phyloP scores from a whole-genome alignment of 257 asterid species.

The Eustoma russellianum region DNA sequence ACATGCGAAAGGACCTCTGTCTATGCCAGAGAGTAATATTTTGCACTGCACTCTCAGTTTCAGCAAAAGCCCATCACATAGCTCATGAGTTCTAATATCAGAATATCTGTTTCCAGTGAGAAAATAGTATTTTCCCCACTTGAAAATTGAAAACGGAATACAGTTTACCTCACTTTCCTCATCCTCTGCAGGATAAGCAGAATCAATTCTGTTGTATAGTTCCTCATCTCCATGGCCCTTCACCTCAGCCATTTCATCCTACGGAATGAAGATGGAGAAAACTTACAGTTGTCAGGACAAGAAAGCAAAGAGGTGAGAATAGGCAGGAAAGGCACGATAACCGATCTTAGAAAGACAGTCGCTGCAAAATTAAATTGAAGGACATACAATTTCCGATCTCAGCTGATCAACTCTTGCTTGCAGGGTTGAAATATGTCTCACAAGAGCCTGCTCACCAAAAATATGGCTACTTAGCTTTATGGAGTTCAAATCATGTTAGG shows the following conservation, averaged over 20 bases:
- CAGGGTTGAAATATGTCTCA: conserved; percentile 50
- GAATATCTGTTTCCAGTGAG: background rate
- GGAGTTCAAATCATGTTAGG: no score
- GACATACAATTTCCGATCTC: conserved; percentile 60
- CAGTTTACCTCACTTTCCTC: conserved; percentile 72
- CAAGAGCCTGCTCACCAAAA: conserved; percentile 48
- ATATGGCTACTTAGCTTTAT: background rate
- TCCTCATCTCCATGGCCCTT: conserved; percentile 50
- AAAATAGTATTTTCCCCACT: background rate
- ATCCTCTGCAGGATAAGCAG: conserved; percentile 60
- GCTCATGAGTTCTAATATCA: no score
- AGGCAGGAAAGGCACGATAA: background rate
- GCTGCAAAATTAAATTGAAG: conserved; percentile 6
- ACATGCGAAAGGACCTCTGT: background rate
- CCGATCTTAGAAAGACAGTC: conserved; percentile 3
- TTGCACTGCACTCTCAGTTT: background rate
- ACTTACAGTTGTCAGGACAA: background rate
- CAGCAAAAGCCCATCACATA: background rate
- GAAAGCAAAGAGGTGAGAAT: background rate
- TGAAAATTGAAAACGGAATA: background rate
- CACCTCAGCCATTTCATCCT: conserved; percentile 71
- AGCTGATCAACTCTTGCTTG: conserved; percentile 50
- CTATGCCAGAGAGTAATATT: background rate
- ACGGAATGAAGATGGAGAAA: conserved; percentile 4
- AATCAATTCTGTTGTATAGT: conserved; percentile 57